phyloP scores from a whole-genome alignment of 495 filamentous ascomycete genomes.

The Pyrenula aspistea region DNA sequence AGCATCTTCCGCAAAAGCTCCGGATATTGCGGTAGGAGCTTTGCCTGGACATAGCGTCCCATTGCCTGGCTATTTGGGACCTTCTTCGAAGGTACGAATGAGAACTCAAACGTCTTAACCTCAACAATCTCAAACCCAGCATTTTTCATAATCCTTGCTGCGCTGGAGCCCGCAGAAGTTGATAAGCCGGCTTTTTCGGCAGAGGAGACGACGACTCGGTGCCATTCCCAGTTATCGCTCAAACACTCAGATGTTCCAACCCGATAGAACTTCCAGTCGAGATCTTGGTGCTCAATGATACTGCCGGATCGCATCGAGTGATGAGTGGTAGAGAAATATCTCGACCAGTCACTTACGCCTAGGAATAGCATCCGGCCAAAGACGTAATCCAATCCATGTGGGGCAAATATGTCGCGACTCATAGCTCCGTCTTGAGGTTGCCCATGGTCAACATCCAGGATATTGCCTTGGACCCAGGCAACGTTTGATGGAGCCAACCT shows the following conservation, averaged over 20 bases:
- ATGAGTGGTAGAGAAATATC: not conserved
- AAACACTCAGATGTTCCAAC: constrained; percentile 1
- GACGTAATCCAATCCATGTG: constrained; percentile 2
- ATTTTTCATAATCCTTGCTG: constrained; percentile 3
- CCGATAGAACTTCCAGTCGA: constrained; percentile 4
- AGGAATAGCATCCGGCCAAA: constrained; percentile 8
- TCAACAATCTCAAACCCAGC: constrained; percentile 3
- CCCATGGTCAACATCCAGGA: constrained; percentile 1
- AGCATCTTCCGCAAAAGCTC: constrained; percentile 5
- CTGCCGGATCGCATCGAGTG: constrained; percentile 1
- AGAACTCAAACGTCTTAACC: constrained; percentile 2
- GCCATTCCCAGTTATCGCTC: constrained; percentile 5
- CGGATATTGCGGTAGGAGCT: constrained; percentile 6
- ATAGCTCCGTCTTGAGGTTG: not conserved
- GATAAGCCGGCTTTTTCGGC: constrained; percentile 2
- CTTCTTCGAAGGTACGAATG: constrained; percentile 1
- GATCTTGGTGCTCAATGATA: constrained; percentile 7
- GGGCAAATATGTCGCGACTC: constrained; percentile 1
- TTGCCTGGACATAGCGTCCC: constrained; percentile 6
- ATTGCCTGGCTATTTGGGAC: constrained; percentile 3
- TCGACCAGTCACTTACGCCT: constrained; percentile 3
- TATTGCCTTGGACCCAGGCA: constrained; percentile 3
- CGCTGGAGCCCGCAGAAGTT: constrained; percentile 2
- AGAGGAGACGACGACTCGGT: constrained; percentile 1
- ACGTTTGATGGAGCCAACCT: constrained; percentile 2